phyloP scores from a whole-genome alignment of 2,329 filamentous ascomycete genomes.

The Lecanicillium sp. region DNA sequence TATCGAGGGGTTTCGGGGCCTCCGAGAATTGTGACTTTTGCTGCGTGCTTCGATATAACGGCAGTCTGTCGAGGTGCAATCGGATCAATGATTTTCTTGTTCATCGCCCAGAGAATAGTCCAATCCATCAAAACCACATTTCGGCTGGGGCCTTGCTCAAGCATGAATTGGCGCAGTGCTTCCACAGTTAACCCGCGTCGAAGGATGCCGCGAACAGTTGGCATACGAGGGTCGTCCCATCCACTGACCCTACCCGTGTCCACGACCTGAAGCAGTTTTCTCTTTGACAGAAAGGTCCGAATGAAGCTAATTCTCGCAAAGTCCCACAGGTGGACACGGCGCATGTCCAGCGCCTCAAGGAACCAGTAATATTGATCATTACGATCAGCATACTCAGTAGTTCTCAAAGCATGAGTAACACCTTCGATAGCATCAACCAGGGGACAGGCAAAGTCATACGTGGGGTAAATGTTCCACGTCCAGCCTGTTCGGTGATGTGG shows the following conservation, averaged over 20 bases:
- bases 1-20: conserved; percentile 52
- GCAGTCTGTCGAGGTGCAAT: conserved; percentile 64
- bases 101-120: conserved; percentile 55
- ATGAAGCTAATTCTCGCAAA: conserved; percentile 82
- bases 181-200: conserved; percentile 67
- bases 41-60: conserved; percentile 57
- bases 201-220: conserved; percentile 66
- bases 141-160: conserved; percentile 70
- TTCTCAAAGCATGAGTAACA: conserved; percentile 75
- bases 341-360: conserved; percentile 64
- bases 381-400: conserved; percentile 81
- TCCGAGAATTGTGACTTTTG: conserved; percentile 60
- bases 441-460: conserved; percentile 80
- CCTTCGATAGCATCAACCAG: conserved; percentile 76
- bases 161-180: conserved; percentile 69
- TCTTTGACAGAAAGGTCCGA: conserved; percentile 75
- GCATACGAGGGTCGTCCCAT: conserved; percentile 76
- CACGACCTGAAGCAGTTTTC: conserved; percentile 65
- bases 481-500: conserved; percentile 73
- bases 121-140: conserved; percentile 74
- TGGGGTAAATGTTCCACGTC: conserved; percentile 80
- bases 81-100: conserved; percentile 61
- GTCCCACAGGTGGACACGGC: conserved; percentile 77
- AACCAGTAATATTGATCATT: conserved; percentile 87
- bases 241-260: conserved; percentile 60